Evolutionary conservation across 2,329 filamentous ascomycete genomes (phyloP).

Genomic region (Endoconidiophora laricicola): DNA sequence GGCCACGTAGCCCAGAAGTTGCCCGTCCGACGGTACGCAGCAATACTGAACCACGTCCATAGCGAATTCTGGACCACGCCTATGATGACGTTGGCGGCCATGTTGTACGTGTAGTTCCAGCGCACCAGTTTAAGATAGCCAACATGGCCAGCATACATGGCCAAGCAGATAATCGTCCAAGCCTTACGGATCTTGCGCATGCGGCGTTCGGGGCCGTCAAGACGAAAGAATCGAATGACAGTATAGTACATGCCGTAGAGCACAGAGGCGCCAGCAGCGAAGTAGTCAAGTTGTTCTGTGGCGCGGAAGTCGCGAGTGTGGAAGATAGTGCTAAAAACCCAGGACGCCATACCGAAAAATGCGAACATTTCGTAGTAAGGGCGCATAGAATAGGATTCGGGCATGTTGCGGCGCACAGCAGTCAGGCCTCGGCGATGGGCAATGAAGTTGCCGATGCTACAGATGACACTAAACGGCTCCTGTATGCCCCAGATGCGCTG

Average conservation of each 20-base stretch:
- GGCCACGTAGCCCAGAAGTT: conserved; percentile 78
- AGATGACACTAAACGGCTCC: conserved; percentile 85
- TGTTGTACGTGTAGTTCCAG: conserved; percentile 97
- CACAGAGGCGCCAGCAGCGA: conserved; percentile 76
- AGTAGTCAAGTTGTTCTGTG: conserved; percentile 94
- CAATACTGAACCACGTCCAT: conserved; percentile 73
- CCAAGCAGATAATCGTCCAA: conserved; percentile 60
- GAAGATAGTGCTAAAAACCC: conserved; percentile 81
- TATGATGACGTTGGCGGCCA: conserved; percentile 78
- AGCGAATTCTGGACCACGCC: conserved; percentile 67
- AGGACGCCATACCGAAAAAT: conserved; percentile 65
- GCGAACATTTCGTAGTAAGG: conserved; percentile 69
- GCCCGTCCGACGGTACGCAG: conserved; percentile 53
- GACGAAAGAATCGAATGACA: conserved; percentile 62
- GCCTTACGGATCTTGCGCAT: conserved; percentile 39
- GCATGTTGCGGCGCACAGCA: conserved; percentile 53
- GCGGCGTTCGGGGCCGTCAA: conserved; percentile 42
- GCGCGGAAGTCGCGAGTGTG: conserved; percentile 72
- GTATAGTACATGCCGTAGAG: conserved; percentile 84
- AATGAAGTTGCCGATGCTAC: conserved; percentile 78
- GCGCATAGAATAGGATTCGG: conserved; percentile 55
- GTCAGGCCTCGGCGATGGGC: conserved; percentile 67
- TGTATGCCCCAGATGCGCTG: conserved; percentile 79
- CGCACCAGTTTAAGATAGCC: conserved; percentile 67
- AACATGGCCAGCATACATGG: conserved; percentile 60